Conservation (phyloP, 768 basidiomycete genomes). For the Melanogaster broomeanus region DNA sequence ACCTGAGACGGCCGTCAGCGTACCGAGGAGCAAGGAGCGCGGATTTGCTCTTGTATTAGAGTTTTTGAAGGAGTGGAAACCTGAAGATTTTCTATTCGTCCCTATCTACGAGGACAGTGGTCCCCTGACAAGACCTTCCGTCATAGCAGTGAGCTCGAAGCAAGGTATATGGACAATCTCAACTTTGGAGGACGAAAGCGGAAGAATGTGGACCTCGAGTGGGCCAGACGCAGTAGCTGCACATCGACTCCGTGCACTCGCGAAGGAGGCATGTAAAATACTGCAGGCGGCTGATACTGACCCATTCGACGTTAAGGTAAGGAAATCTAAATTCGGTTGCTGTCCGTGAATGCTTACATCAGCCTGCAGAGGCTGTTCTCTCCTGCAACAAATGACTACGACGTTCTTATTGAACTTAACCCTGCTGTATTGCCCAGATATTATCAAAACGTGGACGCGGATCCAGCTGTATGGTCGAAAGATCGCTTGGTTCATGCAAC, state of each 20-base stretch:
- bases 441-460: constrained; percentile 63
- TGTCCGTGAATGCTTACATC: not conserved
- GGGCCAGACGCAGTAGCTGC: constrained; percentile 76
- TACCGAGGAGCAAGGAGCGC: constrained; percentile 76
- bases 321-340: constrained; percentile 11
- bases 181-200: constrained; percentile 76
- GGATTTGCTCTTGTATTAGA: constrained; percentile 76
- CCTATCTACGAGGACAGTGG: constrained; percentile 56
- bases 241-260: constrained; percentile 68
- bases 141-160: constrained; percentile 33
- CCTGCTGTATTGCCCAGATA: constrained; percentile 67
- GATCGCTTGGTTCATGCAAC: constrained; percentile 22
- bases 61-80: constrained; percentile 81
- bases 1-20: constrained; percentile 41
- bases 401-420: constrained; percentile 79
- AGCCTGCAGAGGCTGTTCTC: constrained; percentile 71
- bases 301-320: constrained; percentile 59
- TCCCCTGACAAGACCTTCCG: constrained; percentile 5
- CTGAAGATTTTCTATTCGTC: constrained; percentile 73
- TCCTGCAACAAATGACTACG: constrained; percentile 83
- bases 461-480: constrained; percentile 48
- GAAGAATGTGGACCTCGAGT: constrained; percentile 72
- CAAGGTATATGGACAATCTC: constrained; percentile 72
- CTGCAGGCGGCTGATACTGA: constrained; percentile 55
- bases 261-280: constrained; percentile 69